A percentile compares a stretch with the other conserved stretches of the same genome.
These are phyloP conservation scores for Cladophialophora psammophila DNA, from an alignment of 2,329 filamentous ascomycete species.

Conservation along the genomic window DNA sequence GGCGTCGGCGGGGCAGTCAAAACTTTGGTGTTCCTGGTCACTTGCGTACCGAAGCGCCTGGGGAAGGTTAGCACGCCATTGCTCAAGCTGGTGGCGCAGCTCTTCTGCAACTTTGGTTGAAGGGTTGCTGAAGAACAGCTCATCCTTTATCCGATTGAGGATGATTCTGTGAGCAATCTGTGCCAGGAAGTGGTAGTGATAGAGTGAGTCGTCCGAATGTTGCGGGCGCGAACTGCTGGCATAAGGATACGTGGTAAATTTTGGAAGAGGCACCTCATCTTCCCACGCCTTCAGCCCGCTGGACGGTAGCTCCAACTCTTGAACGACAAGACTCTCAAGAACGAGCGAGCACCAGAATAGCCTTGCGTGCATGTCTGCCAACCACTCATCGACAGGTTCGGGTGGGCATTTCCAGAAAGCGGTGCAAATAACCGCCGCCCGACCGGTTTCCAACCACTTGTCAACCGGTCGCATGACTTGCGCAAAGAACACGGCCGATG, in stretches of 20 bases:
- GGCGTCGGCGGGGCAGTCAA: conserved; percentile 29
- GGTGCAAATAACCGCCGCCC: conserved; percentile 60
- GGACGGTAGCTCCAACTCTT: conserved; percentile 61
- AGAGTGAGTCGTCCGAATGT: conserved; percentile 61
- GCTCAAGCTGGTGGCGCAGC: conserved; percentile 62
- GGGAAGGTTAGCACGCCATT: conserved; percentile 62
- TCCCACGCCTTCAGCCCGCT: conserved; percentile 61
- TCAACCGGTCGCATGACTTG: conserved; percentile 62
- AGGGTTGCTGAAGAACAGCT: conserved; percentile 58
- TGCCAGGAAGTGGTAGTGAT: conserved; percentile 65
- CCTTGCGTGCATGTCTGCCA: conserved; percentile 63
- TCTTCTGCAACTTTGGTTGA: conserved; percentile 57
- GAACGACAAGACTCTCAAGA: conserved; percentile 63
- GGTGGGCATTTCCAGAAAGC: conserved; percentile 44
- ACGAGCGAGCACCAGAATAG: conserved; percentile 64
- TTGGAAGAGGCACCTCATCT: conserved; percentile 61
- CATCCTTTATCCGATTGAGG: conserved; percentile 56
- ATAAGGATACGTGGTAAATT: conserved; percentile 57
- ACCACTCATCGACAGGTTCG: conserved; percentile 59
- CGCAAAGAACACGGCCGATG: conserved; percentile 61
- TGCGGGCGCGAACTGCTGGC: conserved; percentile 46
- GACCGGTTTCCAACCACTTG: conserved; percentile 61
- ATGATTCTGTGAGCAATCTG: conserved; percentile 65
- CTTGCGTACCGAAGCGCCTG: conserved; percentile 56
- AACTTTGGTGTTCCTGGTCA: conserved; percentile 40